Base-by-base conservation (phyloP, 2,329 filamentous ascomycete species). In the Periconia macrospinosa region DNA sequence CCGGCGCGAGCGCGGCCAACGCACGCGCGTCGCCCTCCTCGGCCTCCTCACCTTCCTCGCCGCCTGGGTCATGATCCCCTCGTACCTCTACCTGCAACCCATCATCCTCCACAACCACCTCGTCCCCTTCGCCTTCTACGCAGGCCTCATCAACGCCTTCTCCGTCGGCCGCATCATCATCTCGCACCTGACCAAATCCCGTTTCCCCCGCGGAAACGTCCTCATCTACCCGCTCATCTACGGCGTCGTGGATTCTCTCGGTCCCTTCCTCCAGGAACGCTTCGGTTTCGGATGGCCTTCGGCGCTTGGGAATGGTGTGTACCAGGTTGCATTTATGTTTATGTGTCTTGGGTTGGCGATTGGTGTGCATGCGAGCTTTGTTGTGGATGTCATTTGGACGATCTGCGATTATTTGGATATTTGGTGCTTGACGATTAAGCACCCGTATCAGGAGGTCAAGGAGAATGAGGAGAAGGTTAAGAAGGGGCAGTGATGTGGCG, bases 341-440 rank as follows among this genome's bases (percentile, higher is more conserved):
- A 83, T 87, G 69, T 93, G 92, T 78, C 78, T 97, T 20, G 94
- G 94, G 20, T 78, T 91, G 54, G 89, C 89, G 0, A 73, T 96
- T 45, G 94, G 94, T 33, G 86, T 97, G n/a, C 97, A 99, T 76
- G 92, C 91, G 55, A 96, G 92, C 74, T 99, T 99, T 73, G 91
- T 97, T 52, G 90, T 96, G 30, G 94, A 97, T 72, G 92, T 97
- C 52, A 97, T 99, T 62, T 91, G 94, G 55, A 95, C 91, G 30
- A 97, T 99, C 65, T 99, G 94, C 77, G 94, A 99, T 73, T 96
- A 96, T 73, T 82, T 97, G 56, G 94, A 99, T 72, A 99, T 99
- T 62, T 97, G 92, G 91, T 99, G 94, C 72, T 80, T 99, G 72
- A 96, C 90, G 1, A 99, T 99, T 78, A 99, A 99, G 83, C 87